phyloP scores from a whole-genome alignment of 345 rosid genomes.

The Euphorbia pulcherrima region DNA sequence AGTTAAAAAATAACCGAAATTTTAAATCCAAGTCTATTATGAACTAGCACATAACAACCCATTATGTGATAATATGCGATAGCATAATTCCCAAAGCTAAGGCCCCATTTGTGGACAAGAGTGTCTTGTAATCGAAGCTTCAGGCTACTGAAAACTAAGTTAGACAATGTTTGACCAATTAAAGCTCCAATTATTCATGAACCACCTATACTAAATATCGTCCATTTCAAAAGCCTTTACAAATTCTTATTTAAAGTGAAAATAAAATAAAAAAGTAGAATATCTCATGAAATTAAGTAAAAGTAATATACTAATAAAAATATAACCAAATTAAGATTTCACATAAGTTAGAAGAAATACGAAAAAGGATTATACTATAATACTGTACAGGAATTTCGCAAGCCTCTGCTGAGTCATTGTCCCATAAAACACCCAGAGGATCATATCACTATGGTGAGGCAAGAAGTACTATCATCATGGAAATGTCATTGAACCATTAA shows the following conservation, averaged over 20 bases:
- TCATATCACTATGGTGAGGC: background rate
- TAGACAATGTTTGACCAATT: background rate
- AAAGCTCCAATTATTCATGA: background rate
- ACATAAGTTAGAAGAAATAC: background rate
- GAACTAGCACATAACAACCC: slow-evolving; percentile 4
- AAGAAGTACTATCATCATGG: background rate
- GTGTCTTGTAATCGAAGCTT: slow-evolving; percentile 7
- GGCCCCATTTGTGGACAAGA: background rate
- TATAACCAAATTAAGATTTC: background rate
- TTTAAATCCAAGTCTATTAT: slow-evolving; percentile 12
- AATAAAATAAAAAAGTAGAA: too few species aligned
- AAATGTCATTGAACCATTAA: background rate
- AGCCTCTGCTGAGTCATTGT: background rate
- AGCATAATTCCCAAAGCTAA: background rate
- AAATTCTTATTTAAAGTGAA: background rate
- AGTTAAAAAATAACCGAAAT: slow-evolving; percentile 12
- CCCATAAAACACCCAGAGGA: background rate
- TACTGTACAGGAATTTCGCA: background rate
- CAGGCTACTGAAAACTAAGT: background rate
- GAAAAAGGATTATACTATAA: background rate
- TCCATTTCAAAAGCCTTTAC: background rate
- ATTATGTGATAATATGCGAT: background rate
- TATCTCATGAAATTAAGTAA: background rate
- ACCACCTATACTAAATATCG: background rate
- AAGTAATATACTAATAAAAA: background rate